Evolutionary conservation across 768 basidiomycete genomes (phyloP), one percentile per base, ranked within the genome.

Genomic region (Suillus lakei): DNA sequence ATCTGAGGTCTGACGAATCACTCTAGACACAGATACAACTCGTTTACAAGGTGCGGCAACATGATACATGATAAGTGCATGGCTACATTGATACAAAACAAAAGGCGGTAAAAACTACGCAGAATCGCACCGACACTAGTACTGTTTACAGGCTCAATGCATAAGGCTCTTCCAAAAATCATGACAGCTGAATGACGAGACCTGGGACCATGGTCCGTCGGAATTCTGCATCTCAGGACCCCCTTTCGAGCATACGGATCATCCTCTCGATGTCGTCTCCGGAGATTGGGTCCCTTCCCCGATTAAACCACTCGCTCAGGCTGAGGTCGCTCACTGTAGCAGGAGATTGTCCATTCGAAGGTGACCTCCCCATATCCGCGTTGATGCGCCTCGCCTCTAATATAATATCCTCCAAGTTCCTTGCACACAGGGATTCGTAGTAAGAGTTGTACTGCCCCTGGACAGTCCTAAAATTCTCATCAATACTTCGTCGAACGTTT

Each of bases 201-300:
- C 30, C 10, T 32, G 2, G 10, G 32, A 21, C 10, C 30, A 32
- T 53, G 51, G 28, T 21, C 30, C 30, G 10, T 54, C 16, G 53
- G 10, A 53, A 32, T 9, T 32, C 21, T 53, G 23, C 54, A 21
- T 36, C 0, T 55, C 54, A 55, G 13, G 13, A 3, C 5, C 54
- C 34, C 34, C 54, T 21, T 55, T 36, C 12, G 34, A 55, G 21
- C 8, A 36, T 36, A 23, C n/a, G 54, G 54, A 55, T 54, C 53
- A 55, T 34, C 54, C n/a, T 34, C 54, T 55, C 54, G 54, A 55
- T 55, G 34, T 36, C 32, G n/a, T 55, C 54, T 55, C 54, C 54
- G 7, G 32, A 34, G n/a, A 55, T 54, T 21, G 54, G 54, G 15
- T 55, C 15, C 34, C 32, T 55, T 23, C 12, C 54, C 10, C 54